phyloP scores from a whole-genome alignment of 768 basidiomycete genomes.

The Sporobolomyces phaffii region DNA sequence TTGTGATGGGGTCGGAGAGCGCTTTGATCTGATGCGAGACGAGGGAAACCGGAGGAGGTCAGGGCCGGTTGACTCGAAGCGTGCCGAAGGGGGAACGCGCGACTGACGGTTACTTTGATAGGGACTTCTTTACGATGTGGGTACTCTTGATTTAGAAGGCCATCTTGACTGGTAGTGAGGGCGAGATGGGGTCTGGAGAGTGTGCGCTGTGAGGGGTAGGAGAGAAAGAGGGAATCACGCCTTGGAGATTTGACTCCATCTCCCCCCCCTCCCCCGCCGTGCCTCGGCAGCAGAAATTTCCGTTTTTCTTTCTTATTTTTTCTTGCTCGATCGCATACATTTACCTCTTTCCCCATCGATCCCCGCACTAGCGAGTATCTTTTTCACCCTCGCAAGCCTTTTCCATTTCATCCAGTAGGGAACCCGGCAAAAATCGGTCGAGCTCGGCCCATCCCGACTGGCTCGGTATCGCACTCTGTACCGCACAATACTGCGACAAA shows the following conservation, averaged over 20 bases:
- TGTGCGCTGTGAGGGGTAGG: constrained; percentile 15
- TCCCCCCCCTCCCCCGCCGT: no score
- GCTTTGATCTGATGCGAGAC: not conserved
- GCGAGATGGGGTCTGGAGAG: constrained; percentile 12
- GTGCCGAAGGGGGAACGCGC: not conserved
- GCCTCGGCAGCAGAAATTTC: not conserved
- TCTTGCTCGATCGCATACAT: not conserved
- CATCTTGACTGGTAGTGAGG: not conserved
- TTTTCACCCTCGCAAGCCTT: no score
- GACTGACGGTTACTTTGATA: not conserved
- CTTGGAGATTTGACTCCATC: not conserved
- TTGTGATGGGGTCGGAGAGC: not conserved
- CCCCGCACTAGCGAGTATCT: no score
- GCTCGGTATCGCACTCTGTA: no score
- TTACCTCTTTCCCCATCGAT: not conserved
- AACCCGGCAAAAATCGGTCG: no score
- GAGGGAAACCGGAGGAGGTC: not conserved
- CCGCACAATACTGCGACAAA: no score
- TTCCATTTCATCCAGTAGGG: no score
- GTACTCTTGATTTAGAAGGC: constrained; percentile 12
- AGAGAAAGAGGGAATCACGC: not conserved
- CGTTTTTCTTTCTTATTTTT: no score
- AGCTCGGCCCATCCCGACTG: no score
- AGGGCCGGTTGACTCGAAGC: not conserved
- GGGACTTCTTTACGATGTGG: not conserved